A percentile compares a stretch with the other conserved stretches of the same genome.
These are phyloP conservation scores for Boletus reticuloceps DNA, from an alignment of 768 basidiomycete species.

Conservation along the genomic window DNA sequence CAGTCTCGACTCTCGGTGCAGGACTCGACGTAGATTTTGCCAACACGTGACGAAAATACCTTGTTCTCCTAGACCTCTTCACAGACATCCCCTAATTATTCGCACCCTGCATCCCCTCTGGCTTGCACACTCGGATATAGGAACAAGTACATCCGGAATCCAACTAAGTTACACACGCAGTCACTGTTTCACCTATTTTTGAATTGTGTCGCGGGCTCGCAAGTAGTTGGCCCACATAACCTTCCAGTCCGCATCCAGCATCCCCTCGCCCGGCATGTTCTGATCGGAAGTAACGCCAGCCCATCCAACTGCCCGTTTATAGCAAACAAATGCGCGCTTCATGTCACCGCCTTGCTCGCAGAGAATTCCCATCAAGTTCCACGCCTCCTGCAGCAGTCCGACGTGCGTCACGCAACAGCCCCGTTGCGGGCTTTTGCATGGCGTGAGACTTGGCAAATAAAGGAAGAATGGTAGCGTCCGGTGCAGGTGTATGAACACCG, in stretches of 20 bases:
- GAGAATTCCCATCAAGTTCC: slow-evolving; percentile 70
- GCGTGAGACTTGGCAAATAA: slow-evolving; percentile 45
- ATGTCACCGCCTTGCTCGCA: slow-evolving; percentile 42
- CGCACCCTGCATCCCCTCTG: no score
- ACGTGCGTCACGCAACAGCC: slow-evolving; percentile 65
- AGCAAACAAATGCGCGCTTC: slow-evolving; percentile 54
- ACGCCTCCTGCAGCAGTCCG: slow-evolving; percentile 71
- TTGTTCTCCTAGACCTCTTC: no score
- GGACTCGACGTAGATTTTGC: not conserved
- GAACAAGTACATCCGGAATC: no score
- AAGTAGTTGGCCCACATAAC: slow-evolving; percentile 59
- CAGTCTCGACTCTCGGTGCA: no score
- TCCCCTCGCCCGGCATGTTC: slow-evolving; percentile 48
- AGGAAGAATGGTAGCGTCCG: slow-evolving; percentile 40
- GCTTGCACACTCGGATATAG: no score
- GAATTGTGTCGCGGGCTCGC: slow-evolving; percentile 38
- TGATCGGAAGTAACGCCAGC: slow-evolving; percentile 46
- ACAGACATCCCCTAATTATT: no score
- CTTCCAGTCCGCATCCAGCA: slow-evolving; percentile 59
- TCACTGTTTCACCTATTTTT: no score
- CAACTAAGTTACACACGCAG: no score
- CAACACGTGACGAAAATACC: slow-evolving; percentile 20
- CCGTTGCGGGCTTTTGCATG: slow-evolving; percentile 53
- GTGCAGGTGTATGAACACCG: slow-evolving; percentile 35
- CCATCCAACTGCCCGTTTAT: slow-evolving; percentile 69